These are phyloP conservation scores for Coemansia sp. DNA, from an alignment of 192 early-diverging fungal species.

Conservation along the genomic window DNA sequence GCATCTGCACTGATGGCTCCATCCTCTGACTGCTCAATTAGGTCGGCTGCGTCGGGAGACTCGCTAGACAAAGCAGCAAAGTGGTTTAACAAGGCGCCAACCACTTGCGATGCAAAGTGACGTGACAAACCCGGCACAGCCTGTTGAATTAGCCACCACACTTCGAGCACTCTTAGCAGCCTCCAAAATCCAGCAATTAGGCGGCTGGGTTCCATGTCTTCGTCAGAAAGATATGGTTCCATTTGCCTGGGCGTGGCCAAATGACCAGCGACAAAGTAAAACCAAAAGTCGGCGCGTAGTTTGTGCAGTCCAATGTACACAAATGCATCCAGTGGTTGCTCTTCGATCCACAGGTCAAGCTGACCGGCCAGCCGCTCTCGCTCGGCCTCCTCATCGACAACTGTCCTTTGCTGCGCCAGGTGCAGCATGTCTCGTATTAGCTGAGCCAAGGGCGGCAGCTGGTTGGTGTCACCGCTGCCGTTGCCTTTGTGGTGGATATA, in stretches of 20 bases:
- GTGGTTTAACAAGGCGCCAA: conserved; percentile 14
- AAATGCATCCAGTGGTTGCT: conserved; percentile 45
- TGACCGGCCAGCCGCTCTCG: conserved; percentile 25
- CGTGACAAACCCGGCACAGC: conserved; percentile 37
- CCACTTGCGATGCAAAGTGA: conserved; percentile 21
- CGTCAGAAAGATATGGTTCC: conserved; percentile 23
- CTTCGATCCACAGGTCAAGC: conserved; percentile 43
- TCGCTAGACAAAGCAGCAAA: conserved; percentile 2
- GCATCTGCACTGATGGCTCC: not conserved
- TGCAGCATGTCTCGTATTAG: conserved; percentile 27
- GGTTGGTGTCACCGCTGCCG: conserved; percentile 8
- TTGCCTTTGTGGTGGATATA: conserved; percentile 19
- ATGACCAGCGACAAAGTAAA: conserved; percentile 27
- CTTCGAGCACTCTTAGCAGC: conserved; percentile 31
- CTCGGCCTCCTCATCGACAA: conserved; percentile 24
- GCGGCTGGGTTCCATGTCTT: conserved; percentile 7
- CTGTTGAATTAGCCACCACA: conserved; percentile 36
- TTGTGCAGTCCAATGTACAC: conserved; percentile 41
- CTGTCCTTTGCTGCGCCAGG: conserved; percentile 20
- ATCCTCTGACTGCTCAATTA: not conserved
- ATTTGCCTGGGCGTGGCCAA: conserved; percentile 40
- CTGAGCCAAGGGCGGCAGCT: conserved; percentile 22
- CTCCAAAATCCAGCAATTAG: conserved; percentile 22
- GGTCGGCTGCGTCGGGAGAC: not conserved
- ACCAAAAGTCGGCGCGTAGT: conserved; percentile 38